phyloP scores from a whole-genome alignment of 805 yeast genomes.

The Candida sonorensis region DNA sequence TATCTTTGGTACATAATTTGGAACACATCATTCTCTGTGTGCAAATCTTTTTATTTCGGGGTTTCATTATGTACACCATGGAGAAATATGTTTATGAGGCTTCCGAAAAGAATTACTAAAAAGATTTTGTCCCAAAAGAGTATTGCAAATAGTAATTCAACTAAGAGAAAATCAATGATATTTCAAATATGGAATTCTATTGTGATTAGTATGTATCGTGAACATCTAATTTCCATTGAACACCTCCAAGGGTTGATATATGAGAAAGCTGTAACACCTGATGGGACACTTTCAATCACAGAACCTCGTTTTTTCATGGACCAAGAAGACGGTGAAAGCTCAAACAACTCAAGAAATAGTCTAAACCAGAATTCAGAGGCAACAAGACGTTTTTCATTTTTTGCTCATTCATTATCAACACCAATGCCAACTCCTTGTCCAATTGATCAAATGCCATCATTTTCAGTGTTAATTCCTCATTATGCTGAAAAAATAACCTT shows the following conservation, averaged over 20 bases:
- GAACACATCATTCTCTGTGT: slow-evolving; percentile 67
- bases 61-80: slow-evolving; percentile 86
- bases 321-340: slow-evolving; percentile 59
- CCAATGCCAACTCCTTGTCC: slow-evolving; percentile 74
- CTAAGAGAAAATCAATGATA: slow-evolving; percentile 46
- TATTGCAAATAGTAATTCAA: slow-evolving; percentile 24
- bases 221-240: slow-evolving; percentile 68
- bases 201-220: slow-evolving; percentile 76
- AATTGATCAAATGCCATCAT: slow-evolving; percentile 66
- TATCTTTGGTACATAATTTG: slow-evolving; percentile 82
- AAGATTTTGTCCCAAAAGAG: slow-evolving; percentile 48
- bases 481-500: slow-evolving; percentile 76
- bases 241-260: slow-evolving; percentile 63
- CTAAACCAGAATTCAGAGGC: slow-evolving; percentile 69
- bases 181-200: slow-evolving; percentile 81
- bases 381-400: slow-evolving; percentile 74
- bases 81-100: slow-evolving; percentile 69
- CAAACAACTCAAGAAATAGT: slow-evolving; percentile 40
- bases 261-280: slow-evolving; percentile 35
- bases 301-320: slow-evolving; percentile 78
- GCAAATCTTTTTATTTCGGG: slow-evolving; percentile 61
- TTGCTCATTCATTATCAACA: slow-evolving; percentile 84
- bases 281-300: slow-evolving; percentile 37
- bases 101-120: slow-evolving; percentile 71
- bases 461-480: slow-evolving; percentile 82